These are phyloP conservation scores for Kluyveromyces sp. DNA, from an alignment of 1,139 yeast genomes.

Conservation along the genomic window DNA sequence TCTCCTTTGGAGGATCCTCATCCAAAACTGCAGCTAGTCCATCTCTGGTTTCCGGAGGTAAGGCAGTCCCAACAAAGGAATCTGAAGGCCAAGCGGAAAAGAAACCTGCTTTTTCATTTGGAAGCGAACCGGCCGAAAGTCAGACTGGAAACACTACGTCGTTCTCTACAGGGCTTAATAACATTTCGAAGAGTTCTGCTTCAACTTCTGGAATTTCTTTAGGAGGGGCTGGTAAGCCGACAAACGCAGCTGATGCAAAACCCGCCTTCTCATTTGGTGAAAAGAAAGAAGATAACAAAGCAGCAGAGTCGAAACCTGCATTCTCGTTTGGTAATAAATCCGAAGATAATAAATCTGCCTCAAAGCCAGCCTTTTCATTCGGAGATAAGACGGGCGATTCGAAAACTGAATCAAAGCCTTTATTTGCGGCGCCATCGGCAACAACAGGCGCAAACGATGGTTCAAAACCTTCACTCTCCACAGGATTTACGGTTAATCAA, in stretches of 20 bases:
- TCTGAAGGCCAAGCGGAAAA: slow-evolving; percentile 5
- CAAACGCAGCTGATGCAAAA: slow-evolving; percentile 21
- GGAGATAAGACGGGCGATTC: slow-evolving; percentile 22
- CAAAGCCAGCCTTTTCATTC: slow-evolving; percentile 22
- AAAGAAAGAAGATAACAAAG: slow-evolving; percentile 10
- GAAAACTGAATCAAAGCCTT: slow-evolving; percentile 5
- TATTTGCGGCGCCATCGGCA: neutral
- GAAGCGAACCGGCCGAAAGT: slow-evolving; percentile 16
- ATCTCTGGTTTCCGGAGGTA: slow-evolving; percentile 32
- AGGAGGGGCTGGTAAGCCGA: neutral
- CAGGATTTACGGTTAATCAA: slow-evolving; percentile 6
- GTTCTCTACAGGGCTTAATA: neutral
- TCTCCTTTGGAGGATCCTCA: neutral
- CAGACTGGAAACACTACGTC: slow-evolving; percentile 9
- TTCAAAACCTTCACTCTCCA: slow-evolving; percentile 15
- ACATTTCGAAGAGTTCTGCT: slow-evolving; percentile 16
- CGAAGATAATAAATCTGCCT: slow-evolving; percentile 3
- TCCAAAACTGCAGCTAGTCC: slow-evolving; percentile 11
- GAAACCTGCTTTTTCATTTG: slow-evolving; percentile 9
- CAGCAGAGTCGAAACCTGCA: slow-evolving; percentile 10
- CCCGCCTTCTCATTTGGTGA: slow-evolving; percentile 26
- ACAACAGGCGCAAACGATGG: slow-evolving; percentile 15
- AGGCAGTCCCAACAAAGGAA: slow-evolving; percentile 8
- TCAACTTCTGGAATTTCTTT: neutral
- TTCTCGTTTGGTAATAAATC: slow-evolving; percentile 27